Evolutionary conservation across 2,329 filamentous ascomycete species (phyloP).

Genomic region (Epichloe coenophiala): DNA sequence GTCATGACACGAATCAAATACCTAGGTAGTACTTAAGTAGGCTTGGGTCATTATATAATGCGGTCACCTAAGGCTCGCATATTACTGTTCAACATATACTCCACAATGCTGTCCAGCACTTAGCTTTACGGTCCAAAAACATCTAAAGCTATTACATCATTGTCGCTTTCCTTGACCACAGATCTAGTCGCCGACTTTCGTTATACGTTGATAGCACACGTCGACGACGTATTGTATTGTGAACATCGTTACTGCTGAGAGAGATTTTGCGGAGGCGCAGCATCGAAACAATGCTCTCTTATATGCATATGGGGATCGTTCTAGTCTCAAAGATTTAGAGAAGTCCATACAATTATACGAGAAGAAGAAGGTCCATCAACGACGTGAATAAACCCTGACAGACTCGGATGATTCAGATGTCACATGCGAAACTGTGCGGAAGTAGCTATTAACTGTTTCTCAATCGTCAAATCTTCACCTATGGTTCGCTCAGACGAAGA

Average conservation of each 20-base stretch:
- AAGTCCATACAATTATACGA: constrained; percentile 34
- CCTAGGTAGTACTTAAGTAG: no score
- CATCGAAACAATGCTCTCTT: constrained; percentile 29
- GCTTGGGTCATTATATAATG: no score
- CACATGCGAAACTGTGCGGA: no score
- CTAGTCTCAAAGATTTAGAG: constrained; percentile 34
- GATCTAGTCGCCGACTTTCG: neutral
- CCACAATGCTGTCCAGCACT: neutral
- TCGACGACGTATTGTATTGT: constrained; percentile 11
- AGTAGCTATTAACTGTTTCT: no score
- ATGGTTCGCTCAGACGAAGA: no score
- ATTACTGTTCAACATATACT: neutral
- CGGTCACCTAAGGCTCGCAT: no score
- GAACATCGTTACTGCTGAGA: constrained; percentile 14
- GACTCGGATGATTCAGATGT: no score
- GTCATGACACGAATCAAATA: no score
- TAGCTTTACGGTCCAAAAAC: neutral
- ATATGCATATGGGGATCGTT: constrained; percentile 36
- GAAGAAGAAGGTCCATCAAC: constrained; percentile 10
- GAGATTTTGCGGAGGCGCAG: constrained; percentile 20
- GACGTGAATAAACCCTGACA: neutral
- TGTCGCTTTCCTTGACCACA: neutral
- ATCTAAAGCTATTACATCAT: neutral
- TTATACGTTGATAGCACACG: constrained; percentile 16
- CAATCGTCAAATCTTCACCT: no score